phyloP scores from a whole-genome alignment of 306 rosid species.

The Fragaria vesca region DNA sequence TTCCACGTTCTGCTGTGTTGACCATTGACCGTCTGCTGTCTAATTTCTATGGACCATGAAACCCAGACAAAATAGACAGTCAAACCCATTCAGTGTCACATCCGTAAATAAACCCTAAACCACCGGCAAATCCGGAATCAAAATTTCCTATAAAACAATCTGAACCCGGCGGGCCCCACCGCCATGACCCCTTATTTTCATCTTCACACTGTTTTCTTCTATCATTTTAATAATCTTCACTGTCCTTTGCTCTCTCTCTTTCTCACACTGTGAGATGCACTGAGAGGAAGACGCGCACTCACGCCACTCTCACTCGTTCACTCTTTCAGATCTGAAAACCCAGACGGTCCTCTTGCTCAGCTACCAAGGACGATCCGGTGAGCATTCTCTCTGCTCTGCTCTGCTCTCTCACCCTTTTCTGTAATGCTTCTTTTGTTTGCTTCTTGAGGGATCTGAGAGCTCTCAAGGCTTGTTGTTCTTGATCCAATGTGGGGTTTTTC shows the following conservation, averaged over 20 bases:
- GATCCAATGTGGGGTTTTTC: slow-evolving; percentile 12
- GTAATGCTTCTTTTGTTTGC: not conserved
- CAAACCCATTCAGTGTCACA: slow-evolving; percentile 16
- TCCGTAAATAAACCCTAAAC: slow-evolving; percentile 20
- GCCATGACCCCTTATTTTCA: not conserved
- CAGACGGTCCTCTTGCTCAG: no score
- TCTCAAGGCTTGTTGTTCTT: not conserved
- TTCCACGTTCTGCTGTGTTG: no score
- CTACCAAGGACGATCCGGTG: slow-evolving; percentile 30
- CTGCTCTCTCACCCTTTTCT: not conserved
- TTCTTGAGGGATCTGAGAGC: slow-evolving; percentile 13
- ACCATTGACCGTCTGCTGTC: not conserved
- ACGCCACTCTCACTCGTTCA: no score
- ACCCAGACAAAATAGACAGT: slow-evolving; percentile 2
- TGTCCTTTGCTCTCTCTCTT: not conserved
- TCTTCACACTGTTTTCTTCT: not conserved
- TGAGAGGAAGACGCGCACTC: no score
- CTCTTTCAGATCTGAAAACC: no score
- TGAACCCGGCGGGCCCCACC: slow-evolving; percentile 25
- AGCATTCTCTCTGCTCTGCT: slow-evolving; percentile 11
- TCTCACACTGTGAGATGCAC: no score
- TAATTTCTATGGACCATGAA: not conserved
- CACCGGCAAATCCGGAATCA: not conserved
- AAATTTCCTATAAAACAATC: slow-evolving; percentile 8
- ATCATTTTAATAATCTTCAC: not conserved